Percentiles rank a stretch among this genome's conserved stretches.
Conservation (phyloP, 2,329 filamentous ascomycete genomes). For the Aspergillus floridensis region DNA sequence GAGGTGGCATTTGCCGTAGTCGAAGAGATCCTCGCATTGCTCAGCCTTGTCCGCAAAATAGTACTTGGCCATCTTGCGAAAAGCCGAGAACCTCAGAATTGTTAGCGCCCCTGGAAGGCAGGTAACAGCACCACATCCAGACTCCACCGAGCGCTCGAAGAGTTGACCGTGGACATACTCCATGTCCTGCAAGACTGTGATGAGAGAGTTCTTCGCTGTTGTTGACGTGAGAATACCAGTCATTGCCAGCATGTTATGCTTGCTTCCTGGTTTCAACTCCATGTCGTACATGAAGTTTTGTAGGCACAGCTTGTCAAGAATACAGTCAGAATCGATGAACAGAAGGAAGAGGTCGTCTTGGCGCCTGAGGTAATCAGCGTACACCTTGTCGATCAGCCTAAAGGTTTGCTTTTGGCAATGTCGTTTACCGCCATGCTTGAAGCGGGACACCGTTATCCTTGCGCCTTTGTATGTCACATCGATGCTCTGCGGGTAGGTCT, state of each 20-base stretch:
- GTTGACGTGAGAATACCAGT: conserved; percentile 96
- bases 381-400: conserved; percentile 89
- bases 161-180: conserved; percentile 97
- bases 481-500: conserved; percentile 82
- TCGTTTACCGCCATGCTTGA: conserved; percentile 89
- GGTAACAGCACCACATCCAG: conserved; percentile 88
- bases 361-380: conserved; percentile 76
- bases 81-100: conserved; percentile 92
- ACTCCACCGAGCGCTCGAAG: conserved; percentile 93
- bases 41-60: conserved; percentile 98
- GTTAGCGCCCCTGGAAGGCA: conserved; percentile 94
- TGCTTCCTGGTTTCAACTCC: conserved; percentile 91
- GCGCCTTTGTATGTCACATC: conserved; percentile 81
- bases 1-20: conserved; percentile 92
- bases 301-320: conserved; percentile 83
- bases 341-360: conserved; percentile 93
- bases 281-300: conserved; percentile 99
- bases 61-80: conserved; percentile 94
- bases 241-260: conserved; percentile 93
- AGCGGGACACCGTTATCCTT: conserved; percentile 85
- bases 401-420: conserved; percentile 93
- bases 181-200: conserved; percentile 94
- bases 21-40: conserved; percentile 91
- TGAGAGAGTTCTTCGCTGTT: conserved; percentile 79
- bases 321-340: conserved; percentile 97